Evolutionary conservation across 2,329 filamentous ascomycete genomes (phyloP), one percentile per base, ranked within the genome.

Genomic region (Aschersonia sp.): DNA sequence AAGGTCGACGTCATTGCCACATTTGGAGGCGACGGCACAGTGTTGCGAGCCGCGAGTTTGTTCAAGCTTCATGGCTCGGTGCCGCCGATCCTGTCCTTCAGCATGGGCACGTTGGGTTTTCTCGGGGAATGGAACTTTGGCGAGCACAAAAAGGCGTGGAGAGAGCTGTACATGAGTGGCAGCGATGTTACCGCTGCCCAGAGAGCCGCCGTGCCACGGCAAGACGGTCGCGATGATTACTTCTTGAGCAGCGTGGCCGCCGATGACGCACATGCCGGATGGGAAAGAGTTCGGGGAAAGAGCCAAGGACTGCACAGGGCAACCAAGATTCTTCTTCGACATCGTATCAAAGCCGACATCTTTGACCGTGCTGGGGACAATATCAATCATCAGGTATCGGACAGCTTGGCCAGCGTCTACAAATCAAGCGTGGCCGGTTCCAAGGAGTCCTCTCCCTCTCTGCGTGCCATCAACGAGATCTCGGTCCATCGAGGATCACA

Each of bases 101-200:
- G 89, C 61, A 96, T 98, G 87, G 92, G 92, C 5, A 94, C 91
- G 0, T 70, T 98, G 1, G 92, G 92, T 0, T 98, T 98, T 55
- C 69, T 98, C 5, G 89, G 91, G 12, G 91, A 97, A 65, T 98
- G 91, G 89, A 94, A 92, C 58, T 97, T 97, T 61, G 73, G 74
- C 5, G 89, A 97, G 58, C 87, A 94, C 68, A 95, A 95, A 66
- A 77, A 86, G 45, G 92, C 92, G 0, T 95, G 94, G 69, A 74
- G 88, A 45, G 87, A 96, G 61, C 87, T 92, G 47, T 96, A 94
- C 67, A 94, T 95, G 85, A 78, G 75, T 56, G 77, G 77, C 2
- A 77, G 74, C 52, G 66, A 69, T 43, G 74, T 77, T 6, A 62
- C 69, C 2, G 45, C 30, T 9, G 66, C 66, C 54, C 71, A 68